Evolutionary conservation across 2,329 filamentous ascomycete genomes (phyloP).

Genomic region (Xylariaceae sp.): DNA sequence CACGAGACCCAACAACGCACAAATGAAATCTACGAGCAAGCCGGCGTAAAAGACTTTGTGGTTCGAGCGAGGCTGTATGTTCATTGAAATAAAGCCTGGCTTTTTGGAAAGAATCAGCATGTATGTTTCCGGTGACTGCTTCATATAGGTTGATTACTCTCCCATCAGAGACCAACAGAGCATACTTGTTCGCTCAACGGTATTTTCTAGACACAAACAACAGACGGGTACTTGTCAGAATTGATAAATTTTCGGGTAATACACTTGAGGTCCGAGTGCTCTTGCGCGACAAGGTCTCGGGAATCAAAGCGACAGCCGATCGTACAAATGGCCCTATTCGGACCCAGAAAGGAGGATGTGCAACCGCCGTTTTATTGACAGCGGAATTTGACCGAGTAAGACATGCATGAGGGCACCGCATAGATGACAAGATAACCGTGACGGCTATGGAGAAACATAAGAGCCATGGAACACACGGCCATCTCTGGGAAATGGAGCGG

Average conservation of each 20-base stretch:
- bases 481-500: neutral
- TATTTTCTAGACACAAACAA: neutral
- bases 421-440: neutral
- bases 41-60: neutral
- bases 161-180: neutral
- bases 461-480: neutral
- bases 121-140: neutral
- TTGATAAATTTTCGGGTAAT: neutral
- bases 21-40: neutral
- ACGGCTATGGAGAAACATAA: neutral
- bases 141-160: neutral
- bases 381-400: slow-evolving; percentile 8
- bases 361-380: neutral
- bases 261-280: neutral
- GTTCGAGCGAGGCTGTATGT: neutral
- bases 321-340: slow-evolving; percentile 1
- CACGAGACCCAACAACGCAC: neutral
- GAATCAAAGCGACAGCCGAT: neutral
- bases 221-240: neutral
- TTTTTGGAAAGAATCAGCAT: neutral
- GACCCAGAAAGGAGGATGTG: neutral
- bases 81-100: neutral
- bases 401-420: neutral
- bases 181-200: neutral
- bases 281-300: slow-evolving; percentile 1